These are phyloP conservation scores for Solioccasus polychromus DNA, from an alignment of 768 basidiomycete species.

Conservation along the genomic window DNA sequence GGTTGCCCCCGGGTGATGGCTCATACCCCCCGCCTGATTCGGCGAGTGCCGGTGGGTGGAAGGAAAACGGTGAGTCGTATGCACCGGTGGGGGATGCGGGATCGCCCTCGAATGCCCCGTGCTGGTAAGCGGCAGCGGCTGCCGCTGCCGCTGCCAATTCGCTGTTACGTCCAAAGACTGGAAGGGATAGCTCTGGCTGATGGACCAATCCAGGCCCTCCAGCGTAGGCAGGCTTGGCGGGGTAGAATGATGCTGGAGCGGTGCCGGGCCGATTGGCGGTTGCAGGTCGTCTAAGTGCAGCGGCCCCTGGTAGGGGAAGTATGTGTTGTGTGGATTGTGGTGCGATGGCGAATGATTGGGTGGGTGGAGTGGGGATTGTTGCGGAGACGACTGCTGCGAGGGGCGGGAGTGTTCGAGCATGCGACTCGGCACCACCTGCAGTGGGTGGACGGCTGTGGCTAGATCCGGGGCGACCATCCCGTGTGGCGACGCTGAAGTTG, in stretches of 20 bases:
- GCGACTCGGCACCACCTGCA: constrained; percentile 44
- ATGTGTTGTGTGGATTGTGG: constrained; percentile 45
- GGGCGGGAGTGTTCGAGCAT: constrained; percentile 61
- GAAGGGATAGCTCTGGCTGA: constrained; percentile 43
- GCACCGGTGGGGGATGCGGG: constrained; percentile 29
- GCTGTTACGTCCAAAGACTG: constrained; percentile 38
- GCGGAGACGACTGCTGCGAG: constrained; percentile 77
- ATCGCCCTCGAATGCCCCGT: constrained; percentile 30
- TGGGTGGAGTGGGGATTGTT: constrained; percentile 50
- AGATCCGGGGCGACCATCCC: constrained; percentile 45
- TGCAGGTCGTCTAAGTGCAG: constrained; percentile 53
- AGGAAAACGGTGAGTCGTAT: constrained; percentile 75
- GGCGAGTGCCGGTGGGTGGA: constrained; percentile 62
- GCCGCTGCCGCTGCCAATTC: constrained; percentile 36
- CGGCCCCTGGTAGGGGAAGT: constrained; percentile 57
- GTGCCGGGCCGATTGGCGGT: constrained; percentile 67
- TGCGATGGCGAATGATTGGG: constrained; percentile 38
- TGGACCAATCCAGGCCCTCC: constrained; percentile 53
- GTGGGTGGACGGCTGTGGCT: constrained; percentile 51
- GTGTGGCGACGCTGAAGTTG: constrained; percentile 42
- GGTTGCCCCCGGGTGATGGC: constrained; percentile 40
- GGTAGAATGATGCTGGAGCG: constrained; percentile 64
- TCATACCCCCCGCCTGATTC: constrained; percentile 34
- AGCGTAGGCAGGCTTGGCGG: constrained; percentile 44
- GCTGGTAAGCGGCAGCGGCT: constrained; percentile 29